phyloP scores from a whole-genome alignment of 805 yeast genomes.

The Lachancea sp. region DNA sequence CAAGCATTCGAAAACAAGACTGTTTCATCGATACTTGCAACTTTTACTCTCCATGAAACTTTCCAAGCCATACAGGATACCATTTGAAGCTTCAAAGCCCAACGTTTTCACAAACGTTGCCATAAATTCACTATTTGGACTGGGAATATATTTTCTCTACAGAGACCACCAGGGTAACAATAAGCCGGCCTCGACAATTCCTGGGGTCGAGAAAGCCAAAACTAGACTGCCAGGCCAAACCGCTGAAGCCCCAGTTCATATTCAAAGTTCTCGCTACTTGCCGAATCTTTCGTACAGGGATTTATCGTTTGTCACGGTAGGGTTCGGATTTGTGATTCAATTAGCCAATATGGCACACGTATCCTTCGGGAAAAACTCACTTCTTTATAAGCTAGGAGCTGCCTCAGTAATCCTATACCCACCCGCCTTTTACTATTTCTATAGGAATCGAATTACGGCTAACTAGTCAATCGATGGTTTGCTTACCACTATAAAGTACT shows the following conservation, averaged over 20 bases:
- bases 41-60: no score
- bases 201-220: no score
- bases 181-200: slow-evolving; percentile 8
- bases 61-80: slow-evolving; percentile 10
- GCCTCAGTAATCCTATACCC: slow-evolving; percentile 20
- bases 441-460: slow-evolving; percentile 1
- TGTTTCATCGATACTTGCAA: no score
- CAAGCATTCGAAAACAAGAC: no score
- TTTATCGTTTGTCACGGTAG: slow-evolving; percentile 18
- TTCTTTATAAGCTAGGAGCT: slow-evolving; percentile 15
- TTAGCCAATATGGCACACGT: slow-evolving; percentile 18
- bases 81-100: slow-evolving; percentile 13
- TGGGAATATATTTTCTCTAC: slow-evolving; percentile 19
- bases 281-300: slow-evolving; percentile 20
- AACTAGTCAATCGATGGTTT: no score
- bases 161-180: slow-evolving; percentile 15
- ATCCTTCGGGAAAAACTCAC: slow-evolving; percentile 18
- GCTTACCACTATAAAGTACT: no score
- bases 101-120: slow-evolving; percentile 14
- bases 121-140: slow-evolving; percentile 18
- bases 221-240: not conserved
- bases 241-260: not conserved
- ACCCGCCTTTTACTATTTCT: slow-evolving; percentile 10
- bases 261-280: not conserved
- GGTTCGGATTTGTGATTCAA: slow-evolving; percentile 22